phyloP scores from a whole-genome alignment of 2,329 filamentous ascomycete genomes.

The Metarhizium rileyi region DNA sequence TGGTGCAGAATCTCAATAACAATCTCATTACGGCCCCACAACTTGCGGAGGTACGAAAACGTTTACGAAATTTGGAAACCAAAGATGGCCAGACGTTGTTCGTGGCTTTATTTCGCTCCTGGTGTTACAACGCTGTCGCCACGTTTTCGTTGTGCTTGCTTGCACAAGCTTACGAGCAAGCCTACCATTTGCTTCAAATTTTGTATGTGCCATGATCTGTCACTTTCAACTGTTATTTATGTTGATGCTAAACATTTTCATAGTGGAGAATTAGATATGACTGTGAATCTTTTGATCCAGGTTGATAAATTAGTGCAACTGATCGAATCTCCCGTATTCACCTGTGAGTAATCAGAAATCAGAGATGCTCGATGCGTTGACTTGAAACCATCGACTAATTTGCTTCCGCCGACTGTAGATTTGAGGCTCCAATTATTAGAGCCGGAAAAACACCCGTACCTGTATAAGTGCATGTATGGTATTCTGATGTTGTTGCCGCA shows the following conservation, averaged over 20 bases:
- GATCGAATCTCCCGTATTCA: constrained; percentile 94
- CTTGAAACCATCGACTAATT: too few species aligned
- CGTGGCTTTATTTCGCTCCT: constrained; percentile 85
- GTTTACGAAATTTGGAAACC: constrained; percentile 81
- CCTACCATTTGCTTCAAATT: constrained; percentile 89
- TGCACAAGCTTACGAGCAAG: constrained; percentile 95
- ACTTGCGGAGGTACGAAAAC: constrained; percentile 79
- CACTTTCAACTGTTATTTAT: background rate
- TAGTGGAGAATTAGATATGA: constrained; percentile 95
- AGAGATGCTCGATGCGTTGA: background rate
- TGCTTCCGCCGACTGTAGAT: constrained; percentile 40
- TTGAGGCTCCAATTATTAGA: constrained; percentile 90
- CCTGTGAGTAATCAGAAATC: constrained; percentile 56
- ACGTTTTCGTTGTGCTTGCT: constrained; percentile 94
- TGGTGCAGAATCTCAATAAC: constrained; percentile 99
- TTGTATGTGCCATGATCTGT: constrained; percentile 51
- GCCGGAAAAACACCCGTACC: constrained; percentile 85
- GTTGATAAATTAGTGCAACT: constrained; percentile 97
- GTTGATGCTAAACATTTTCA: constrained; percentile 5
- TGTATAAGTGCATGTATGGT: constrained; percentile 97
- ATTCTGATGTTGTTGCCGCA: constrained; percentile 97
- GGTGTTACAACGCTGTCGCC: constrained; percentile 97
- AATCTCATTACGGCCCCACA: constrained; percentile 97
- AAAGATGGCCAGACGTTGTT: constrained; percentile 96
- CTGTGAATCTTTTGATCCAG: constrained; percentile 95